Conservation (phyloP, 352 stramenopile species). For the Elongisporangium prolatum region DNA sequence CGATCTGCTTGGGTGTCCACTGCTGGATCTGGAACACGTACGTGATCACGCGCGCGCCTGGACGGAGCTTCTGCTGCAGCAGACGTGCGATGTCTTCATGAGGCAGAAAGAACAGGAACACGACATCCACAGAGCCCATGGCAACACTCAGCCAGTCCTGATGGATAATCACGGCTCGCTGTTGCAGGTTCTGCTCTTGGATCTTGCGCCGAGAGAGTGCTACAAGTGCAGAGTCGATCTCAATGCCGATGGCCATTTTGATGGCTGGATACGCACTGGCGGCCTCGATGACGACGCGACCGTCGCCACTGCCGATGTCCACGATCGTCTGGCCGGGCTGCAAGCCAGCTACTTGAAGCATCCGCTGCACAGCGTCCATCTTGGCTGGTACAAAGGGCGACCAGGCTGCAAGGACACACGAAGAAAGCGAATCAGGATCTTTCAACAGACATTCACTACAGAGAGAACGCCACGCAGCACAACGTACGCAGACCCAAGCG, state of each 20-base stretch:
- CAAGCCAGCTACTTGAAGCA: conserved; percentile 37
- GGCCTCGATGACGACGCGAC: conserved; percentile 47
- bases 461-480: background rate
- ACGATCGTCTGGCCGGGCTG: conserved; percentile 40
- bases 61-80: conserved; percentile 27
- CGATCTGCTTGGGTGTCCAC: conserved; percentile 36
- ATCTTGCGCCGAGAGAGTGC: conserved; percentile 28
- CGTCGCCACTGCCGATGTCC: conserved; percentile 65
- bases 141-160: conserved; percentile 52
- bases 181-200: background rate
- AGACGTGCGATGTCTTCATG: conserved; percentile 34
- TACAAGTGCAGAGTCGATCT: conserved; percentile 54
- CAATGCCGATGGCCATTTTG: conserved; percentile 29
- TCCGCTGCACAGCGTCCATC: conserved; percentile 44
- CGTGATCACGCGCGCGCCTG: conserved; percentile 47
- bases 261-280: conserved; percentile 16
- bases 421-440: background rate
- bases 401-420: conserved; percentile 36
- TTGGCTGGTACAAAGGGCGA: conserved; percentile 66
- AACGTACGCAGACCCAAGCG: conserved; percentile 40
- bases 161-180: conserved; percentile 29
- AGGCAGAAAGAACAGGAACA: conserved; percentile 64
- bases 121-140: conserved; percentile 37
- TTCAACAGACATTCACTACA: background rate
- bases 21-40: conserved; percentile 67